Base-by-base conservation (phyloP, 202 grass and related monocot genomes). In the Zizania palustris region DNA sequence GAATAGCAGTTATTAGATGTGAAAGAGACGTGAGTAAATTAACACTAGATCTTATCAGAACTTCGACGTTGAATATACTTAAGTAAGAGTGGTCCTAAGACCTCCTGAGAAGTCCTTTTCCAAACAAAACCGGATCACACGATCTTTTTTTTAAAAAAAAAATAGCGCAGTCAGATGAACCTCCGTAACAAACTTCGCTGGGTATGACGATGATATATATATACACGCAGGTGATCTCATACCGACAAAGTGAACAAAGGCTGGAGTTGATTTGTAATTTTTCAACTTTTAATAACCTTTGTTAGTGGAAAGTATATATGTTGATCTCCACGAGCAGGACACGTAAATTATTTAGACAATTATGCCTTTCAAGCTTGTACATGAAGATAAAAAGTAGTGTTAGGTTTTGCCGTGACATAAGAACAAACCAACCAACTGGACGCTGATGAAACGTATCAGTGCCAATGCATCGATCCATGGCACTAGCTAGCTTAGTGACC, bases 361-460 rank as follows among this genome's bases (percentile, higher is more conserved):
- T 73, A 7, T 63, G 67, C 40, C 37, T 70, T 28, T 61, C 21
- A 39, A 8, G 67, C 16, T 48, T 3, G 6, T 73, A 84, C 65
- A 55, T 62, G 5, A 14, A 33, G 12, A 33, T 43, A 76, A 33
- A 2, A 16, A 15, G 35, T 11, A 38, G 20, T 57, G 74, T 74
- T 83, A n/a, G 69, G 74, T 73, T 83, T 73, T 83, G 80, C 35
- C 66, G 79, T 54, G 80, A 87, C 74, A 78, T 69, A 35, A 78
- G 61, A 83, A 44, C 68, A 73, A 62, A 68, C 38, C 67, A 63
- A 65, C 64, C 44, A 69, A 13, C 48, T 67, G 9, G 60, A 73
- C 72, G 66, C 20, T 67, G 44, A 53, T 73, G 79, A 87, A 78
- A 61, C 60, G 6, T 19, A 46, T 40, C 18, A 11, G 60, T 46